Conservation (phyloP, 2,329 filamentous ascomycete genomes). For the Lasiodiplodia hormozganensis region DNA sequence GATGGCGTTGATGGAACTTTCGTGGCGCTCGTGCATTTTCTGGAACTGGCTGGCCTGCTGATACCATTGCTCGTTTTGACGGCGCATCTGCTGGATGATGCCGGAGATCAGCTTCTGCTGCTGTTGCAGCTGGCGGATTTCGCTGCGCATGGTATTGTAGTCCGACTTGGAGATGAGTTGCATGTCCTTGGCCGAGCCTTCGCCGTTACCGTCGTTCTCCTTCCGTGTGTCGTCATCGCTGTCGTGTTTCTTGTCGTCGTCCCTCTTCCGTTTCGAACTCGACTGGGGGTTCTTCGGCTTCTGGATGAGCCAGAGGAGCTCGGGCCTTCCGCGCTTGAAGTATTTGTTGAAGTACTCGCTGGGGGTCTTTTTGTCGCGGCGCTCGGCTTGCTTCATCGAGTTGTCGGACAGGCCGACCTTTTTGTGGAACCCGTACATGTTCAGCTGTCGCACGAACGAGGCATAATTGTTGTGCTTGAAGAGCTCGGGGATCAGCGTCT, state of each 20-base stretch:
- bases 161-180: conserved; percentile 72
- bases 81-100: conserved; percentile 79
- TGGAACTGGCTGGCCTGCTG: conserved; percentile 90
- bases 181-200: conserved; percentile 44
- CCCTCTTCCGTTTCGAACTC: conserved; percentile 55
- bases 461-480: conserved; percentile 84
- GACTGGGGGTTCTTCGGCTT: conserved; percentile 79
- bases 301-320: conserved; percentile 93
- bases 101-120: conserved; percentile 86
- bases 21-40: conserved; percentile 91
- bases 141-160: conserved; percentile 76
- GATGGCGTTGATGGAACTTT: conserved; percentile 99
- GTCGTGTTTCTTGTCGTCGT: conserved; percentile 72
- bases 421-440: conserved; percentile 64
- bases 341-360: conserved; percentile 98
- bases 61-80: conserved; percentile 87
- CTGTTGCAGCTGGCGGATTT: conserved; percentile 81
- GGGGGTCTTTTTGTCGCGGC: conserved; percentile 97
- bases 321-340: conserved; percentile 90
- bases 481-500: conserved; percentile 74
- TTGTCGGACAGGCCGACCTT: conserved; percentile 83
- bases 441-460: conserved; percentile 75
- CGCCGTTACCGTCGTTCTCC: conserved; percentile 47
- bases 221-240: conserved; percentile 68
- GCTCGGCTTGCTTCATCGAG: conserved; percentile 95